A percentile compares a stretch with the other conserved stretches of the same genome.
These are phyloP conservation scores for Fraxinus sp. DNA, from an alignment of 305 asterid genomes.

Conservation along the genomic window DNA sequence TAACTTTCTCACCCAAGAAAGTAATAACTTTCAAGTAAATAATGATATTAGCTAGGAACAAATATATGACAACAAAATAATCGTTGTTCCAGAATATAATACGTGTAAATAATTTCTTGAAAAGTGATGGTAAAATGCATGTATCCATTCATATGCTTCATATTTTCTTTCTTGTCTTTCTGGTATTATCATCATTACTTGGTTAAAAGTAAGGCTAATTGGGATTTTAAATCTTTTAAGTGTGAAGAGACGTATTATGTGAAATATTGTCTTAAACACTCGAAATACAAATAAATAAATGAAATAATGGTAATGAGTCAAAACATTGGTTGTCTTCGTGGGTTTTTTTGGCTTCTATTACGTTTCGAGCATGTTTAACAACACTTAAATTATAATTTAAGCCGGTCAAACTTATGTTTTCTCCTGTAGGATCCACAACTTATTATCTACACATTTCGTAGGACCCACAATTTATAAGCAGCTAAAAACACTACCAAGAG, in stretches of 20 bases:
- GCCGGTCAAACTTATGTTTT: no score
- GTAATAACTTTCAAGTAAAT: neutral
- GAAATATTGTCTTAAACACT: neutral
- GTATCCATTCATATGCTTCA: neutral
- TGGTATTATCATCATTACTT: neutral
- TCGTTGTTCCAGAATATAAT: neutral
- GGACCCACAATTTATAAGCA: neutral
- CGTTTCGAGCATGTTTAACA: neutral
- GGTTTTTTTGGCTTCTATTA: neutral
- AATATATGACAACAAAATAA: neutral
- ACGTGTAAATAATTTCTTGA: constrained; percentile 9
- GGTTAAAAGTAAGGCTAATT: neutral
- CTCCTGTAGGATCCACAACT: neutral
- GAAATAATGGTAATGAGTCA: neutral
- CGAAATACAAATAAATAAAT: neutral
- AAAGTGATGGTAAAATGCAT: neutral
- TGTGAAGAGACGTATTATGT: neutral
- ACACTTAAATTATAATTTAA: no score
- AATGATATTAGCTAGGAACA: neutral
- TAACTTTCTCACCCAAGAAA: neutral
- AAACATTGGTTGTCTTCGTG: neutral
- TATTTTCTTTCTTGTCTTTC: neutral
- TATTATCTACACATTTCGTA: no score
- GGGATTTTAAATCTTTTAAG: neutral
- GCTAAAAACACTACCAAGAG: neutral